Base-by-base conservation (phyloP, 2,329 filamentous ascomycete species). In the Microthyrium microscopicum region DNA sequence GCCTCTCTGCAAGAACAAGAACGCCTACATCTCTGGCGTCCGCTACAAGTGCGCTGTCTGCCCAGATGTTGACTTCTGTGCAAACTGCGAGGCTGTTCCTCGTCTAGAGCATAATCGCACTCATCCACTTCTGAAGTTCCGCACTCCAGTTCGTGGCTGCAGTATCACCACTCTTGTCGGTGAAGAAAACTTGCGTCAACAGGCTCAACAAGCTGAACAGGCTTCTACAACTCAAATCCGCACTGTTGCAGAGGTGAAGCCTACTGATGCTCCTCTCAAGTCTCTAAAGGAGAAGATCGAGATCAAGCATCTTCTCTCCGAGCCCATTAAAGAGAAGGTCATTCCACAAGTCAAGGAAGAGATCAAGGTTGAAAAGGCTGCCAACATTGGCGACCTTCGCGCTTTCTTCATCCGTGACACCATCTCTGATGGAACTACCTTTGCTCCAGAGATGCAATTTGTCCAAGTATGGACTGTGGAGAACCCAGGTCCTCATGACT, bases 31-130 rank as follows among this genome's bases (percentile, higher is more conserved):
- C 47, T 66, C 68, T 34, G 91, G 89, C 33, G 69, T 78, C 39
- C 81, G 89, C 42, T 98, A 89, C 70, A 98, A 98, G 72, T 98
- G 89, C 52, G 82, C 87, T 33, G 77, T 98, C 36, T 98, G 89
- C 63, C 68, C 91, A 49, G 85, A 98, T 53, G 77, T 77, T 21
- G 89, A 98, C 57, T 93, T 94, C 62, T 98, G 89, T 53, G 82
- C 80, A 50, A 79, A 71, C 50, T 98, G 89, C 59, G 91, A 98
- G 60, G 83, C 87, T 31, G 74, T 74, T 46, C 89, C 89, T 5
- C 64, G 65, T 42, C 87, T 91, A 55, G 63, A 61, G 16, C 89
- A 98, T 63, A 94, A 95, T 64, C 76, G 74, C 55, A 92, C 85
- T n/a, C 89, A 98, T 48, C 89, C 89, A 19, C 63, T 98, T 45